Base-by-base conservation (phyloP, 202 grass and related monocot genomes). In the Panicum hallii region DNA sequence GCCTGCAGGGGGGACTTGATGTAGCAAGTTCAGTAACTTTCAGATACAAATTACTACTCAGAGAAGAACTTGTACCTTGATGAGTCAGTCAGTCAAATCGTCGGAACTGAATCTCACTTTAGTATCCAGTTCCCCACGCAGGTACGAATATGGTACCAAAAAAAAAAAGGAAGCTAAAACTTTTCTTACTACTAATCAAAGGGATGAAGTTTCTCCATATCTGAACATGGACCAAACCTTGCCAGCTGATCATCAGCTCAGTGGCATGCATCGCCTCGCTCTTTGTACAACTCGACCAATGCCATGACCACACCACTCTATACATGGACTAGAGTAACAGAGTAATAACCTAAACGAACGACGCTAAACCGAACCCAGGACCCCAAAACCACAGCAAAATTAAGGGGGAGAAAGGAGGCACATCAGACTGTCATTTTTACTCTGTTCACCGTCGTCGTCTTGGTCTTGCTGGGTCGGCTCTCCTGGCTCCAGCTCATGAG, bases 151-250 rank as follows among this genome's bases (percentile, higher is more conserved):
- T 11, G 23, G 20, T 52, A 11, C 10, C n/a, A 32, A 36, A 53
- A 65, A 36, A 53, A 65, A 57, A 19, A 58, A 4, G 36, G 1
- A 47, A 14, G 67, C 20, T 71, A 36, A 81, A 19, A 20, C 4
- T 65, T 26, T 60, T 71, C 32, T 34, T 76, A 64, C 14, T 81
- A 34, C 57, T 67, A 74, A 87, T 81, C 76, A 91, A 91, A 81
- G 85, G 89, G 89, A 88, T 91, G 89, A 91, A 85, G 81, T 88
- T 90, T 87, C 76, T 84, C 85, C 85, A 84, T 66, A 49, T 65
- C 75, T 84, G 81, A 70, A 36, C 81, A 88, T 87, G 81, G 89
- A 66, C 28, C 77, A 84, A 77, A 84, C 89, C 89, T 81, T 65
- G 81, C 88, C 89, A 81, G 58, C 76, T 73, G 71, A 81, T 87